Conservation (phyloP, 331 rosid species). For the Prunus yedoensis region DNA sequence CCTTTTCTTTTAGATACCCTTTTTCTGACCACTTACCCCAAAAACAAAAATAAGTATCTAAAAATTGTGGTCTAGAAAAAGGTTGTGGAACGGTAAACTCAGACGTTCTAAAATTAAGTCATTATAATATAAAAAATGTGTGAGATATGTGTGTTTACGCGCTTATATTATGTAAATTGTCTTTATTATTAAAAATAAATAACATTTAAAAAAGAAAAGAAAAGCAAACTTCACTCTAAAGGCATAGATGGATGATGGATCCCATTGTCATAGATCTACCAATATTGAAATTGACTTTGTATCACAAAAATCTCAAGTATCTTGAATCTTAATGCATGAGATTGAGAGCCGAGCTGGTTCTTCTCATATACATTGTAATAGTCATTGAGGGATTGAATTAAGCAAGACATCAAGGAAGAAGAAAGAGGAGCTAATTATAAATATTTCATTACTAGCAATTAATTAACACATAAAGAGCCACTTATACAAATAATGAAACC, state of each 20-base stretch:
- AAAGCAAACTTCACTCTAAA: background rate
- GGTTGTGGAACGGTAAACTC: background rate
- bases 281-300: conserved; percentile 1
- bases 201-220: too few relatives aligned
- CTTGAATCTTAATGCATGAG: background rate
- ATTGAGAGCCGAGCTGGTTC: background rate
- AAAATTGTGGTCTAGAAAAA: background rate
- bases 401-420: background rate
- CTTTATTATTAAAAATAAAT: background rate
- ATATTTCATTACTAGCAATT: background rate
- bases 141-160: background rate
- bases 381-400: background rate
- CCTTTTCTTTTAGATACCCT: too few relatives aligned
- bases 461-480: background rate
- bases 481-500: background rate
- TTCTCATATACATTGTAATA: too few relatives aligned
- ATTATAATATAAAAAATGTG: background rate
- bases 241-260: background rate
- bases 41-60: background rate
- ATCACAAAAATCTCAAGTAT: background rate
- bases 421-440: background rate
- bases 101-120: background rate
- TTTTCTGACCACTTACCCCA: background rate
- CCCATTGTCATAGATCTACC: conserved; percentile 1
- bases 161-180: background rate